These are phyloP conservation scores for Mallotus japonicus DNA, from an alignment of 441 rosid genomes.

Conservation along the genomic window DNA sequence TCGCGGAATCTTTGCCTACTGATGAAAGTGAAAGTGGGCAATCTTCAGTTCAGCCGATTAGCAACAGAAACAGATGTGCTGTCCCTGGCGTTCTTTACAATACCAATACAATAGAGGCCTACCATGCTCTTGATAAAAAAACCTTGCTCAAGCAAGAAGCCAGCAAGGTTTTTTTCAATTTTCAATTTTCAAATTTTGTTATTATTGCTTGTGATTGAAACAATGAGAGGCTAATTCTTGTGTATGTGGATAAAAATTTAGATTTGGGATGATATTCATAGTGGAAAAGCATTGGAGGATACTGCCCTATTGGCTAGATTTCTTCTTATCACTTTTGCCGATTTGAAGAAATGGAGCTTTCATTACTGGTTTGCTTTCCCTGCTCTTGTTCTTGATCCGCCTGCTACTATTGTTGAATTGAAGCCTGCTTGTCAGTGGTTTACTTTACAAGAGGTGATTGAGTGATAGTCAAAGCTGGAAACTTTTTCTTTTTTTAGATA, in stretches of 20 bases:
- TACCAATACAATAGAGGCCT: slow-evolving; percentile 78
- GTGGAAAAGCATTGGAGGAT: slow-evolving; percentile 77
- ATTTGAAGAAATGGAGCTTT: slow-evolving; percentile 89
- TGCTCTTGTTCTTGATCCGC: slow-evolving; percentile 82
- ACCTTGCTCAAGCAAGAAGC: slow-evolving; percentile 67
- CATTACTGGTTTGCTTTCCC: slow-evolving; percentile 94
- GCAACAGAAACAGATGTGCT: slow-evolving; percentile 77
- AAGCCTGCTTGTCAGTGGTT: slow-evolving; percentile 79
- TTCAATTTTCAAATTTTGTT: no score
- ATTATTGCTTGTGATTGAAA: no score
- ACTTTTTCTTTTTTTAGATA: background rate
- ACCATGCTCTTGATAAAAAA: slow-evolving; percentile 59
- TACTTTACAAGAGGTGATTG: slow-evolving; percentile 57
- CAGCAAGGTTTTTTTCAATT: slow-evolving; percentile 44
- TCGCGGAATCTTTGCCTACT: slow-evolving; percentile 62
- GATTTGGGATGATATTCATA: slow-evolving; percentile 92
- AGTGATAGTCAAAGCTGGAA: background rate
- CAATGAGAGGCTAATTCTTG: no score
- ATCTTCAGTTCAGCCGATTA: slow-evolving; percentile 14
- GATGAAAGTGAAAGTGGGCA: slow-evolving; percentile 39
- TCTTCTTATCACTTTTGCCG: slow-evolving; percentile 77
- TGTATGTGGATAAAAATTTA: slow-evolving; percentile 23
- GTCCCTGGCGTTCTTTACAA: slow-evolving; percentile 82
- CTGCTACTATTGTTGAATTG: slow-evolving; percentile 63
- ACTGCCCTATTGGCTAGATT: slow-evolving; percentile 64